Conservation (phyloP, 164 flowering plant species). For the Chimonanthus salicifolius region DNA sequence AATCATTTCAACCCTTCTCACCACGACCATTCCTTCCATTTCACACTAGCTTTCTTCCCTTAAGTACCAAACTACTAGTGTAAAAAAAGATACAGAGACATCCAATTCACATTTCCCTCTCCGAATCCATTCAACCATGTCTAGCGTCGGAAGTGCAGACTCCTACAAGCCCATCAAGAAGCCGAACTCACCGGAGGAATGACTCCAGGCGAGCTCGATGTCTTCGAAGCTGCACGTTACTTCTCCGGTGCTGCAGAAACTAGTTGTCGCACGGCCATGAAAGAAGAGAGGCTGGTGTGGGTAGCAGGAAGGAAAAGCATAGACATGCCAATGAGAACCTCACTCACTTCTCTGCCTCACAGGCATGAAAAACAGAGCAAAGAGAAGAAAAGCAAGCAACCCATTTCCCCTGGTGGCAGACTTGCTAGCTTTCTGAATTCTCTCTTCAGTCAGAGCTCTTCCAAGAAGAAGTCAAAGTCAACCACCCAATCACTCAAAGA, state of each 20-base stretch:
- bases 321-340: conserved; percentile 35
- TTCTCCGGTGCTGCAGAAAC: conserved; percentile 49
- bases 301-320: conserved; percentile 60
- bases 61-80: background rate
- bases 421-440: conserved; percentile 18
- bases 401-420: conserved; percentile 81
- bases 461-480: conserved; percentile 61
- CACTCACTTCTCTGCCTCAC: conserved; percentile 1
- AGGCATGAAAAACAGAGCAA: conserved; percentile 17
- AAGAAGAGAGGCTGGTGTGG: conserved; percentile 20
- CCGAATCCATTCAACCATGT: background rate
- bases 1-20: conserved; percentile 17
- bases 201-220: conserved; percentile 15
- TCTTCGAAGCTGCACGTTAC: conserved; percentile 7
- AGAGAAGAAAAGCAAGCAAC: conserved; percentile 51
- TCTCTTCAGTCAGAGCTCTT: conserved; percentile 35
- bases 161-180: conserved; percentile 28
- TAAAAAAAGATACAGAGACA: background rate
- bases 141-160: conserved; percentile 25
- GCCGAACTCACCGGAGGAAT: conserved; percentile 40
- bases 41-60: background rate
- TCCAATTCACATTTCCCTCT: background rate
- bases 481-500: conserved; percentile 39
- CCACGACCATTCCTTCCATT: background rate
- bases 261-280: conserved; percentile 17